Conservation (phyloP, 2,329 filamentous ascomycete genomes). For the Alternaria angustiovoidea region DNA sequence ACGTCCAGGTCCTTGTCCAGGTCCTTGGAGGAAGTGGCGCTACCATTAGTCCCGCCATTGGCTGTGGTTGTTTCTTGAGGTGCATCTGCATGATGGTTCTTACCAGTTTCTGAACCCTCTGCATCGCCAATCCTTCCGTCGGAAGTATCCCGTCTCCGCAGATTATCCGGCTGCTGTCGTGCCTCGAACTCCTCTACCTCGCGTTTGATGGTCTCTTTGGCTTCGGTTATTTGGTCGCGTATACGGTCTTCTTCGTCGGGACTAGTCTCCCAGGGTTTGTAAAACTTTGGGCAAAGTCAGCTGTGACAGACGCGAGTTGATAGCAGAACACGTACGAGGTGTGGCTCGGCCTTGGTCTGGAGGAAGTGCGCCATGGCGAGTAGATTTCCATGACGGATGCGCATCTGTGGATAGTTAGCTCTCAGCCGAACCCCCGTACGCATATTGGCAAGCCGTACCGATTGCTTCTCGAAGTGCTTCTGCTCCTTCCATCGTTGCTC, state of each 20-base stretch:
- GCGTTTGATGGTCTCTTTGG: conserved; percentile 67
- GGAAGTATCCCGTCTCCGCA: conserved; percentile 27
- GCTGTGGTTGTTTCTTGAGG: conserved; percentile 22
- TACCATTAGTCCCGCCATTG: conserved; percentile 40
- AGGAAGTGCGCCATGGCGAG: conserved; percentile 76
- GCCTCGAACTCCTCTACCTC: conserved; percentile 71
- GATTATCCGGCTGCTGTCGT: conserved; percentile 41
- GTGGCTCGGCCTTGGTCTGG: conserved; percentile 74
- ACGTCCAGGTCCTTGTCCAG: conserved; percentile 38
- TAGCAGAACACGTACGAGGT: conserved; percentile 67
- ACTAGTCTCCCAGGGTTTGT: conserved; percentile 81
- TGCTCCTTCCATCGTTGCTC: conserved; percentile 73
- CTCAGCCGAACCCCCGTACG: neutral
- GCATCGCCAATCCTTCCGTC: conserved; percentile 26
- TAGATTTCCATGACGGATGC: conserved; percentile 75
- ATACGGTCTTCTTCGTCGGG: conserved; percentile 74
- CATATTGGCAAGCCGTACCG: conserved; percentile 62
- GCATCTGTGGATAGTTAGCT: conserved; percentile 66
- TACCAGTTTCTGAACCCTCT: conserved; percentile 32
- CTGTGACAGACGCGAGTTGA: conserved; percentile 8
- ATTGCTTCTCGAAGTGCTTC: conserved; percentile 75
- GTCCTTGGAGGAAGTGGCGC: conserved; percentile 29
- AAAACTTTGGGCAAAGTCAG: conserved; percentile 68
- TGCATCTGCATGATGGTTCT: conserved; percentile 34
- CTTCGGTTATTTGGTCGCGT: conserved; percentile 72